Evolutionary conservation across 257 asterid genomes (phyloP).

Genomic region (Echites panduratus): DNA sequence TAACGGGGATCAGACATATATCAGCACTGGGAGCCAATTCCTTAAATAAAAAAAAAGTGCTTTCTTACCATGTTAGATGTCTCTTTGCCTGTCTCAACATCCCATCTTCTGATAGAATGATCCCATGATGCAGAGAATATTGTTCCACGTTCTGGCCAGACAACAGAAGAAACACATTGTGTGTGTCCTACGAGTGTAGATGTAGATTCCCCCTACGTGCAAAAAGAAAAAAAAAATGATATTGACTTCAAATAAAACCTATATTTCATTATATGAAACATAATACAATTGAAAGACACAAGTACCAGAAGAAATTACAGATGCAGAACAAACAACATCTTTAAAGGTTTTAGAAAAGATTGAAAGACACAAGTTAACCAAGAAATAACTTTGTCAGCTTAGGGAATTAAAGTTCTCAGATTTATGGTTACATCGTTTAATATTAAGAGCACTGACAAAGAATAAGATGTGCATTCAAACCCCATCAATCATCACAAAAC

Average conservation of each 20-base stretch:
- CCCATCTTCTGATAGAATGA: constrained; percentile 93
- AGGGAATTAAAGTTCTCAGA: not conserved
- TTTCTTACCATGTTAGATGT: constrained; percentile 54
- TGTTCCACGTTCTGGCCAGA: constrained; percentile 65
- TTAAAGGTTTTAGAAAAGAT: not conserved
- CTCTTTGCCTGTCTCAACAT: constrained; percentile 82
- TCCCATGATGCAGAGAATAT: constrained; percentile 95
- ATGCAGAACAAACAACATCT: not conserved
- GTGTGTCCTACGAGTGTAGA: constrained; percentile 87
- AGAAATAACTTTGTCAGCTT: not conserved
- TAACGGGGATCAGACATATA: too few species aligned
- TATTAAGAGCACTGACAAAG: not conserved
- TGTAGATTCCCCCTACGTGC: constrained; percentile 66
- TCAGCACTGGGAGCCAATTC: not conserved
- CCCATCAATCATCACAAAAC: not conserved
- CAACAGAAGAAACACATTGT: constrained; percentile 81
- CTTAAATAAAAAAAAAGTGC: not conserved
- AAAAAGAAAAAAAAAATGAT: not conserved
- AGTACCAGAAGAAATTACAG: not conserved
- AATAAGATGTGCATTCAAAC: not conserved
- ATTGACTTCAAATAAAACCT: not conserved
- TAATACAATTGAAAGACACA: not conserved
- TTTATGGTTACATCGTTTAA: not conserved
- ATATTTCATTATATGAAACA: not conserved
- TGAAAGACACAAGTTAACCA: not conserved